These are phyloP conservation scores for Mycena sanguinolenta DNA, from an alignment of 768 basidiomycete species.

Conservation along the genomic window DNA sequence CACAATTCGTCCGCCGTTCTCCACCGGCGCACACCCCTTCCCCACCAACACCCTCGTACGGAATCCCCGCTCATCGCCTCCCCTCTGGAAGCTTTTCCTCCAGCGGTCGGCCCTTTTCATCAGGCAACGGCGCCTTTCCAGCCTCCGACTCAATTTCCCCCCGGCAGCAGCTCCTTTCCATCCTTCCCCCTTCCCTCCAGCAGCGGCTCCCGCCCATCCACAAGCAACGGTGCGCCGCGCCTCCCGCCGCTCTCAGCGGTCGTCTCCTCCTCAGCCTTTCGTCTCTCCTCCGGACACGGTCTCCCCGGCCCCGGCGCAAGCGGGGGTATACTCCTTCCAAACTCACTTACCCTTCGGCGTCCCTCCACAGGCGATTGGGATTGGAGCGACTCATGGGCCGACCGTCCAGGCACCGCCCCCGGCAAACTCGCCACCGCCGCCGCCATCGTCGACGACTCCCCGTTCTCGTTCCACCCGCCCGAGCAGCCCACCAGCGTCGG, in stretches of 20 bases:
- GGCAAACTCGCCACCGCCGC: constrained; percentile 69
- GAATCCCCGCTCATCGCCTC: constrained; percentile 20
- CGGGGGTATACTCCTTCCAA: constrained; percentile 67
- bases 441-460: constrained; percentile 60
- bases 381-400: constrained; percentile 38
- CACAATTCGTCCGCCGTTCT: constrained; percentile 45
- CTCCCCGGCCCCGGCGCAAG: constrained; percentile 50
- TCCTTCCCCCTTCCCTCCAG: constrained; percentile 5
- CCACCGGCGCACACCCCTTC: constrained; percentile 33
- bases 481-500: constrained; percentile 37
- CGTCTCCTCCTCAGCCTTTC: constrained; percentile 77
- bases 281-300: constrained; percentile 55
- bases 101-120: constrained; percentile 23
- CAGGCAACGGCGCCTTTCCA: constrained; percentile 29
- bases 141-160: constrained; percentile 14
- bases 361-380: constrained; percentile 61
- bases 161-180: constrained; percentile 26
- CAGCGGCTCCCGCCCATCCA: constrained; percentile 37
- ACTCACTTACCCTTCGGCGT: constrained; percentile 65
- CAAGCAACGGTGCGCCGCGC: constrained; percentile 58
- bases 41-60: constrained; percentile 15
- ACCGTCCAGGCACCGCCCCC: constrained; percentile 80
- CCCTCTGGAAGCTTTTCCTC: constrained; percentile 22
- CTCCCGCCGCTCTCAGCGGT: constrained; percentile 83
- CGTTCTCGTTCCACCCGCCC: constrained; percentile 66